Evolutionary conservation across 228 moss, liverwort and hornwort genomes (phyloP).

Genomic region (Sphagnum magellanicum): DNA sequence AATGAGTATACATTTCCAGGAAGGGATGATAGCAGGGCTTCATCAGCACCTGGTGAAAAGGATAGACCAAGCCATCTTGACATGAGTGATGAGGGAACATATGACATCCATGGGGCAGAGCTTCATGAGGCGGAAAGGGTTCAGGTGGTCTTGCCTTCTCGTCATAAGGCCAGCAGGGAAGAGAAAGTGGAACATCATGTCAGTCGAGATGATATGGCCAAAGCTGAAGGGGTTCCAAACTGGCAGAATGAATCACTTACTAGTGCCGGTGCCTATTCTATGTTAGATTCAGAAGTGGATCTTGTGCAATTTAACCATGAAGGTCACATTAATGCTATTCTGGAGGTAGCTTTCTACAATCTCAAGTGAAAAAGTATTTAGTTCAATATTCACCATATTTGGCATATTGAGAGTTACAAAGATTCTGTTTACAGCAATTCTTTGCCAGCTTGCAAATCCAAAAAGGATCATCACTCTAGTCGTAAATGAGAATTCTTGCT

Average conservation of each 20-base stretch:
- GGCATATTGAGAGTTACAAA: no score
- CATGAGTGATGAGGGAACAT: slow-evolving; percentile 35
- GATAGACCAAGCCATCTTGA: slow-evolving; percentile 64
- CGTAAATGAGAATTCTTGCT: no score
- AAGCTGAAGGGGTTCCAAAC: slow-evolving; percentile 40
- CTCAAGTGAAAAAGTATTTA: no score
- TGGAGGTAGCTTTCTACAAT: slow-evolving; percentile 47
- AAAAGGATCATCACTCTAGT: no score
- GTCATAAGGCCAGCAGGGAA: slow-evolving; percentile 66
- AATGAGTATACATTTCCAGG: slow-evolving; percentile 56
- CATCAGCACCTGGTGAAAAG: slow-evolving; percentile 47
- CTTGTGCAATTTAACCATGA: slow-evolving; percentile 72
- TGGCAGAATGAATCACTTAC: slow-evolving; percentile 51
- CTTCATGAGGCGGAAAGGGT: slow-evolving; percentile 47
- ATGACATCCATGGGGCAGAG: slow-evolving; percentile 34
- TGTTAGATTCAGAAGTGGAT: slow-evolving; percentile 66
- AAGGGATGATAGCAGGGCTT: slow-evolving; percentile 65
- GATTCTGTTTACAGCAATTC: no score
- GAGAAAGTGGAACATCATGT: slow-evolving; percentile 57
- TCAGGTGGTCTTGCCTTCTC: slow-evolving; percentile 58
- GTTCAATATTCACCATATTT: no score
- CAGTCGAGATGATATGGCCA: slow-evolving; percentile 43
- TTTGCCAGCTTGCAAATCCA: no score
- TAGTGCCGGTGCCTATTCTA: slow-evolving; percentile 42
- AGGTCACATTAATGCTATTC: slow-evolving; percentile 97